A percentile compares a stretch with the other conserved stretches of the same genome.
Conservation (phyloP, 2,329 filamentous ascomycete genomes). For the Paraconiothyrium sp. region DNA sequence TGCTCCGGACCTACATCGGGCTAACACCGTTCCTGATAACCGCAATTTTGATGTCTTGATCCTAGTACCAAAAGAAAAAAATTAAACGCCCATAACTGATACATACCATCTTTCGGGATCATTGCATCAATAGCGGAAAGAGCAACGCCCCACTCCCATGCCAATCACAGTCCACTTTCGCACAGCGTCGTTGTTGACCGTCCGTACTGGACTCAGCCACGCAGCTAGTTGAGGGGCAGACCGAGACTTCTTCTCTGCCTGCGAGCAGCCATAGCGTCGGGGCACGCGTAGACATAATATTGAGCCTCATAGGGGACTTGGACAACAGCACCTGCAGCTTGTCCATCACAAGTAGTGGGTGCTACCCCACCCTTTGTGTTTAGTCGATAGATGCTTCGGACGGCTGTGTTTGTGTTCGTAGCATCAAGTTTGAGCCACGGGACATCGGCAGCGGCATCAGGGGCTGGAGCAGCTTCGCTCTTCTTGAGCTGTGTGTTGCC, state of each 20-base stretch:
- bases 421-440: conserved; percentile 79
- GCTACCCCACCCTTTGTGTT: conserved; percentile 82
- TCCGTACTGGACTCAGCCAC: not conserved
- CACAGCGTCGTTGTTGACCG: not conserved
- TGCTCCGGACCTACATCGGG: not conserved
- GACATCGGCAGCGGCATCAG: conserved; percentile 70
- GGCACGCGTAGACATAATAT: conserved; percentile 69
- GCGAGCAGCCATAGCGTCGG: conserved; percentile 15
- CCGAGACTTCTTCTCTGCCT: conserved; percentile 18
- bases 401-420: conserved; percentile 44
- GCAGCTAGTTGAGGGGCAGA: conserved; percentile 11
- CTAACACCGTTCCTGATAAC: not conserved
- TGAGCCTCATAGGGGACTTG: conserved; percentile 84
- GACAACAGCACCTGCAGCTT: conserved; percentile 59
- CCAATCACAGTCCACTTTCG: not conserved
- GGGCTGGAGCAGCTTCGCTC: conserved; percentile 69
- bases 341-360: conserved; percentile 72
- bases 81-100: not conserved
- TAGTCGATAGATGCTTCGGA: conserved; percentile 82
- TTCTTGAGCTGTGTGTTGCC: conserved; percentile 75
- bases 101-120: not conserved
- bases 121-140: not conserved
- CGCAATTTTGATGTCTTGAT: conserved; percentile 1
- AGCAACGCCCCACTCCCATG: not conserved
- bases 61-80: not conserved